Base-by-base conservation (phyloP, 805 yeast species). In the Priceomyces medius region DNA sequence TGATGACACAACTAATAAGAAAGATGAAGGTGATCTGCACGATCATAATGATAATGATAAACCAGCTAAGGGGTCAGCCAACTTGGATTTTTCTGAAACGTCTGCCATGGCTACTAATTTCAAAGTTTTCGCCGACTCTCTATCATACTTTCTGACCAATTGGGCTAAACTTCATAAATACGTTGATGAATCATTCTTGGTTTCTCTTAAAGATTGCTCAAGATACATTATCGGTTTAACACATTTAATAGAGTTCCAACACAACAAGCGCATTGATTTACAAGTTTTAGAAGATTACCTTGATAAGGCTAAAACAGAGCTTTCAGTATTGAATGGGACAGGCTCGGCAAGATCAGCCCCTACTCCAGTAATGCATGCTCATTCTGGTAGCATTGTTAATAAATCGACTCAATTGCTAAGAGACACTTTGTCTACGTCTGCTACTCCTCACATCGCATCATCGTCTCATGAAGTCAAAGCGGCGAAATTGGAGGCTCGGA, bases 181-280 rank as follows among this genome's bases (percentile, higher is more conserved):
- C 37, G 70, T 88, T 42, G 97, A 91, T 54, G 85, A 82, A 50
- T 83, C 88, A 29, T 93, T 88, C 55, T 73, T 88, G 37, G 85
- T 87, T 2, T 81, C 95, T 9, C 65, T 93, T 49, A 84, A 86
- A 50, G 98, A 93, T 61, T 74, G 93, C 63, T 88, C 91, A 47
- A 90, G 87, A 63, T 93, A 68, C 45, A 68, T 71, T 36, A 55
- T 70, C 4, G 59, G 68, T 21, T 57, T 71, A 35, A 64, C 72
- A 54, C 79, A 75, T 46, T 66, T 91, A 44, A 77, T 93, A 40
- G 89, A 85, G 56, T 73, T 86, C 42, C 88, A 91, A 49, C 98
- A 91, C 55, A 89, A 88, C 57, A 90, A 90, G 60, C 90, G 87
- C 53, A 77, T 91, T 20, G 99, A 91, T 59, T 83, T 84, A 55